Evolutionary conservation across 192 early-diverging fungal genomes (phyloP), one percentile per base, ranked within the genome.

Genomic region (Coemansia sp.): DNA sequence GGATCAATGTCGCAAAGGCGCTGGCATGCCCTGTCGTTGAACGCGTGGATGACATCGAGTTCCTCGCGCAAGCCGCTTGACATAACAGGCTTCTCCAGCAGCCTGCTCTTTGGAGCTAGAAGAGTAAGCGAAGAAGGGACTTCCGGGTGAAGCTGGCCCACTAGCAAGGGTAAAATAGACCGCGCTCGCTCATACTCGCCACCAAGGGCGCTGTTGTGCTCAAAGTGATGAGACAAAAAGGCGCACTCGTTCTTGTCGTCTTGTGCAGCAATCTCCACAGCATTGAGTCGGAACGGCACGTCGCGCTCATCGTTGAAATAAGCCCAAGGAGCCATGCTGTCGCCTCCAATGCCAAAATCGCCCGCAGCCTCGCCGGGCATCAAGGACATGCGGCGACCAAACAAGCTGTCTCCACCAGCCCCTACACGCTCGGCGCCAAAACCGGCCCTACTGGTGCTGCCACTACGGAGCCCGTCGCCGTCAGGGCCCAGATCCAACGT

Each of bases 161-260:
- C 67, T 5, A 77, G 60, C 36, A 75, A 67, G 12, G 72, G 67
- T 38, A 83, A 52, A 44, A 78, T 77, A 16, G 73, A 57, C 38
- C 73, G 72, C 13, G 76, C 55, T 2, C 81, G 76, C 69, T 73
- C 71, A 7, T 57, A 6, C 44, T 77, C 81, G 63, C 60, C 16
- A 38, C 65, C 66, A 18, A 63, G 9, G 31, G 27, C 22, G 54
- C 49, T 55, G 66, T 15, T 54, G 49, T n/a, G 33, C 29, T 64
- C 68, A 29, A 40, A 24, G 8, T 70, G 63, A 52, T 70, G 57
- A 27, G 78, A 64, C 51, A 85, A 43, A 62, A 85, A 85, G 42
- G 82, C 82, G 46, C 75, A 81, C 55, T 85, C 78, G 64, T 63
- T 64, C 66, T 72, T 74, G 63, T 85, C 78, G 54, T 85, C 84